Percentiles rank a stretch among this genome's conserved stretches.
Evolutionary conservation across 495 filamentous ascomycete species (phyloP).

Genomic region (Aspergillus hancockii): DNA sequence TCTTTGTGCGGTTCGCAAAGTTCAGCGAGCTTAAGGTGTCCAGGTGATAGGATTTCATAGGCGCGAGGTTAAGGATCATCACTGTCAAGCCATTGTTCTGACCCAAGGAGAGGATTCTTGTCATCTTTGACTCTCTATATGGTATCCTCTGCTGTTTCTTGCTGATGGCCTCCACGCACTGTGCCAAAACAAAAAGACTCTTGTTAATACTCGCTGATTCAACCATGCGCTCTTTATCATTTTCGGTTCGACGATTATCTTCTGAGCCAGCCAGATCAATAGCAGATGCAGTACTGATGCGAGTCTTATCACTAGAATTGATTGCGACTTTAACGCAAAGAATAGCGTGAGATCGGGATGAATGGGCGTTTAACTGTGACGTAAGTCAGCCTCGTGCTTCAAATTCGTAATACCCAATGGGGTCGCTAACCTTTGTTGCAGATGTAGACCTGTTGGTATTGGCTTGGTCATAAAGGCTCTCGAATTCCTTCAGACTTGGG

Average conservation of each 20-base stretch:
- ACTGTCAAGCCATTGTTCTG: constrained; percentile 95
- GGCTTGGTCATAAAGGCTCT: constrained; percentile 86
- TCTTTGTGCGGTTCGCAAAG: constrained; percentile 93
- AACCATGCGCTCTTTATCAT: constrained; percentile 87
- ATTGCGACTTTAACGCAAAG: constrained; percentile 86
- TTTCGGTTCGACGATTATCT: constrained; percentile 92
- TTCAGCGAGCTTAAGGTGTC: constrained; percentile 93
- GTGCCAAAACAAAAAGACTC: constrained; percentile 88
- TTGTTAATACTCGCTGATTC: constrained; percentile 99
- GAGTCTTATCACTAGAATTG: constrained; percentile 66
- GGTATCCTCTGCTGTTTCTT: constrained; percentile 81
- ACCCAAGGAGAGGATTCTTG: constrained; percentile 84
- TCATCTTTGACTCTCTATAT: constrained; percentile 97
- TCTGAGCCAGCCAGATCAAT: constrained; percentile 97
- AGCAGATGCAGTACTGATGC: constrained; percentile 82
- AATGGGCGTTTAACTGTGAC: constrained; percentile 80
- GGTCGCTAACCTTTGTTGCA: constrained; percentile 69
- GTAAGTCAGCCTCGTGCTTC: constrained; percentile 17
- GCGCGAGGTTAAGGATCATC: constrained; percentile 96
- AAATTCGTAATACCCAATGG: background rate
- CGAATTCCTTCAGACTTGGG: constrained; percentile 87
- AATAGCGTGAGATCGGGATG: constrained; percentile 90
- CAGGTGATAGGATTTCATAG: constrained; percentile 81
- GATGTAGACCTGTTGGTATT: constrained; percentile 91
- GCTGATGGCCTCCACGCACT: constrained; percentile 93